Percentiles rank a stretch among this genome's conserved stretches.
Evolutionary conservation across 495 filamentous ascomycete genomes (phyloP).

Genomic region (Penicillium waksmanii): DNA sequence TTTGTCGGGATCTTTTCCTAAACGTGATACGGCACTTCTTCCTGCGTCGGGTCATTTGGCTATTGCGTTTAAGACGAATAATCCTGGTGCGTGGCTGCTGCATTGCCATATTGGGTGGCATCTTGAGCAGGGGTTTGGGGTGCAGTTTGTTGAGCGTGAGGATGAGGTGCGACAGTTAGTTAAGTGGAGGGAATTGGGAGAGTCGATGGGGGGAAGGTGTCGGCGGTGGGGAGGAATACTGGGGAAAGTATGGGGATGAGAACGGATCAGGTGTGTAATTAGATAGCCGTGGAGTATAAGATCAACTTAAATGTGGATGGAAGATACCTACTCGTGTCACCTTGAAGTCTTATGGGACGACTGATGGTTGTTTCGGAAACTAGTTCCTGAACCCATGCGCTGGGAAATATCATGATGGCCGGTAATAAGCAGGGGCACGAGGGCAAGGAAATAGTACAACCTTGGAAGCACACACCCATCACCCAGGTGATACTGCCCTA

Average conservation of each 20-base stretch:
- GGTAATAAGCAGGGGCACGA: too few species aligned
- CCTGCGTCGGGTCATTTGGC: conserved; percentile 40
- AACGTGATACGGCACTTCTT: conserved; percentile 62
- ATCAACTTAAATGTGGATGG: conserved; percentile 7
- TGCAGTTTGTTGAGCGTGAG: conserved; percentile 48
- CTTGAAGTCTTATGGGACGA: too few species aligned
- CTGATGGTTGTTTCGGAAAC: too few species aligned
- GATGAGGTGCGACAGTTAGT: conserved; percentile 32
- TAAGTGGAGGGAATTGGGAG: not conserved
- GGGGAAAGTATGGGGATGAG: not conserved
- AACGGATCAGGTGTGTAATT: not conserved
- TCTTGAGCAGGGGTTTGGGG: conserved; percentile 39
- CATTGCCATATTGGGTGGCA: conserved; percentile 55
- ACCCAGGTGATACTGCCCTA: too few species aligned
- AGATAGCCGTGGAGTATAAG: conserved; percentile 11
- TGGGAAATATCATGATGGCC: too few species aligned
- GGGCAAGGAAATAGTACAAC: too few species aligned
- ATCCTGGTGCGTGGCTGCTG: conserved; percentile 52
- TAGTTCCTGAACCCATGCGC: too few species aligned
- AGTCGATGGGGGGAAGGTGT: not conserved
- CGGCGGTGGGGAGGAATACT: not conserved
- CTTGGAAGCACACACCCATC: too few species aligned
- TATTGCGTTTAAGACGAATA: conserved; percentile 51
- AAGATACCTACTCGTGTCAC: too few species aligned
- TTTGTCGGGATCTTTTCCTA: conserved; percentile 41